Percentiles rank a stretch among this genome's conserved stretches.
Conservation (phyloP, 2,329 filamentous ascomycete species). For the Kalmusia sp. region DNA sequence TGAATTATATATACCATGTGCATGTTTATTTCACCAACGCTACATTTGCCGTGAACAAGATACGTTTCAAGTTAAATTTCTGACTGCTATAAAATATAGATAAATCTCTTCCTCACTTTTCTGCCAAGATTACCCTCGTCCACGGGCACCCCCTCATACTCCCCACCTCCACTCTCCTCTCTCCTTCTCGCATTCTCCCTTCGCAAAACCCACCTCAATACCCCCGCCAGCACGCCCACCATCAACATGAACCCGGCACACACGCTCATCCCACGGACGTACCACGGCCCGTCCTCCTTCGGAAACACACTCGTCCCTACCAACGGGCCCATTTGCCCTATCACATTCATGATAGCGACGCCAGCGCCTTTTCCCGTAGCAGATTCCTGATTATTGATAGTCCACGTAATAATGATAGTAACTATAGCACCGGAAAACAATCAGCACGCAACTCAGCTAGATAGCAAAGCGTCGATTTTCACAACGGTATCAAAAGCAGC, state of each 20-base stretch:
- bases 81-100: constrained; percentile 41
- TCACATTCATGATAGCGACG: constrained; percentile 79
- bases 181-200: constrained; percentile 32
- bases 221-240: constrained; percentile 52
- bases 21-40: constrained; percentile 19
- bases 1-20: constrained; percentile 33
- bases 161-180: constrained; percentile 13
- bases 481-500: too few species aligned
- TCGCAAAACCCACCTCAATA: constrained; percentile 50
- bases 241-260: constrained; percentile 59
- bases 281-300: constrained; percentile 56
- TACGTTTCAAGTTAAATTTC: too few species aligned
- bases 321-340: constrained; percentile 80
- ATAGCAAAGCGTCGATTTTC: too few species aligned
- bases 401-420: constrained; percentile 86
- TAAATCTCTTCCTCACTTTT: constrained; percentile 27
- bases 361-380: constrained; percentile 75
- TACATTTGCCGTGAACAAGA: too few species aligned
- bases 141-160: constrained; percentile 37
- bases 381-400: constrained; percentile 80
- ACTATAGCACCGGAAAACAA: too few species aligned
- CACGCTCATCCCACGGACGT: constrained; percentile 57
- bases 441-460: too few species aligned
- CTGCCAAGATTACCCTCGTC: constrained; percentile 24
- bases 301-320: constrained; percentile 64